Evolutionary conservation across 805 yeast genomes (phyloP).

Genomic region (Schwanniomyces occidentalis): DNA sequence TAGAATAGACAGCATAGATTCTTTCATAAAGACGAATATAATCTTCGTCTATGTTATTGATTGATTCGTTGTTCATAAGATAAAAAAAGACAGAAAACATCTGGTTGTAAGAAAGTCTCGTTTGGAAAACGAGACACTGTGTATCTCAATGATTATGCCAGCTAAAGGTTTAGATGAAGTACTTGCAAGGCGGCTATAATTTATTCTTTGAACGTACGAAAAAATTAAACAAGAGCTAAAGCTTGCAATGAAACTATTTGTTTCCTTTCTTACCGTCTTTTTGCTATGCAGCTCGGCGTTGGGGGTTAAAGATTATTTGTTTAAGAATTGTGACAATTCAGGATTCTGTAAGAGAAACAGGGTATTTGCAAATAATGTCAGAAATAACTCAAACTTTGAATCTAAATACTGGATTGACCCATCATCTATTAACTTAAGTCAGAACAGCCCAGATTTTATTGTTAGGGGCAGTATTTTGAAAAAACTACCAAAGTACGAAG

Average conservation of each 20-base stretch:
- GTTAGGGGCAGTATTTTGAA: conserved; percentile 53
- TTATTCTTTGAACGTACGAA: no score
- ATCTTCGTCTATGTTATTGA: no score
- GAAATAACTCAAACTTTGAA: conserved; percentile 5
- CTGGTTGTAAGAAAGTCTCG: no score
- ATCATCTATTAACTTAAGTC: conserved; percentile 12
- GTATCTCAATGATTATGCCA: no score
- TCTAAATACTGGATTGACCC: conserved; percentile 27
- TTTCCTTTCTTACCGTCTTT: not conserved
- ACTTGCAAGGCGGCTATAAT: no score
- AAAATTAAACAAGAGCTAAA: no score
- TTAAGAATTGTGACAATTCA: conserved; percentile 75
- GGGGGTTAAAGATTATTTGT: conserved; percentile 62
- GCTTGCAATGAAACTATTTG: conserved; percentile 1
- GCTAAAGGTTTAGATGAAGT: no score
- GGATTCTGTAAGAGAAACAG: conserved; percentile 86
- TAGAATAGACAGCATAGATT: no score
- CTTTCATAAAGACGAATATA: no score
- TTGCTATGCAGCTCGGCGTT: conserved; percentile 8
- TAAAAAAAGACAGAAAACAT: no score
- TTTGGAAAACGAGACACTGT: no score
- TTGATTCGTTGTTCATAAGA: no score
- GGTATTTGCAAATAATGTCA: conserved; percentile 50
- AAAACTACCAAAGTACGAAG: conserved; percentile 16
- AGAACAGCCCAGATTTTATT: conserved; percentile 19